phyloP scores from a whole-genome alignment of 2,329 filamentous ascomycete species.

The Pseudocercospora eumusae region DNA sequence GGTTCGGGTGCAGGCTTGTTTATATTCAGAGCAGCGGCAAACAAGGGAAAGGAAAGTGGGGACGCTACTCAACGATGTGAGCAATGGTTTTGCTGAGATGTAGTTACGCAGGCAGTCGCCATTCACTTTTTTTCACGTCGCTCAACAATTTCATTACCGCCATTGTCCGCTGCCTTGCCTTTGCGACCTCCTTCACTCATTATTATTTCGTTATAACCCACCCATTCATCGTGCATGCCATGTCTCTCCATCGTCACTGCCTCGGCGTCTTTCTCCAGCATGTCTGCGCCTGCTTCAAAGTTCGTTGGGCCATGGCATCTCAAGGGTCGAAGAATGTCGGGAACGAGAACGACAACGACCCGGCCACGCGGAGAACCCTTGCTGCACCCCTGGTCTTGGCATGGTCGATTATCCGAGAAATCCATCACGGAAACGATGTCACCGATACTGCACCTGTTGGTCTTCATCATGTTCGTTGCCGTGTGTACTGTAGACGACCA shows the following conservation, averaged over 20 bases:
- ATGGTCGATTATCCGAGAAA: not conserved
- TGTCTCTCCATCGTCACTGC: not conserved
- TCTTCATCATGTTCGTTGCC: not conserved
- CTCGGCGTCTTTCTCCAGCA: not conserved
- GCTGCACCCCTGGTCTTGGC: not conserved
- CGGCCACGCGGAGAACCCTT: not conserved
- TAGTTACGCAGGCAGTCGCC: too few species aligned
- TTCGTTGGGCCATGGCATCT: not conserved
- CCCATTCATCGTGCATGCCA: not conserved
- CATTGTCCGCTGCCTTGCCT: too few species aligned
- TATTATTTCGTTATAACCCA: too few species aligned
- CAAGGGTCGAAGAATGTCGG: not conserved
- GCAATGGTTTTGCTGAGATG: not conserved
- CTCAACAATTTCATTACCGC: not conserved
- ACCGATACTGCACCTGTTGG: not conserved
- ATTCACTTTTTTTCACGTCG: conserved; percentile 1
- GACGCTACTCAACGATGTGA: not conserved
- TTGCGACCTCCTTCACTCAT: too few species aligned
- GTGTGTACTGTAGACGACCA: too few species aligned
- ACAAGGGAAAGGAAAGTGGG: conserved; percentile 8
- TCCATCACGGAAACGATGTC: not conserved
- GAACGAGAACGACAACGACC: conserved; percentile 8
- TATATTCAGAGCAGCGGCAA: conserved; percentile 9
- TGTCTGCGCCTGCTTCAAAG: not conserved
- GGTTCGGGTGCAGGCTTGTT: not conserved